phyloP scores from a whole-genome alignment of 768 basidiomycete species.

The Mycena indigotica region DNA sequence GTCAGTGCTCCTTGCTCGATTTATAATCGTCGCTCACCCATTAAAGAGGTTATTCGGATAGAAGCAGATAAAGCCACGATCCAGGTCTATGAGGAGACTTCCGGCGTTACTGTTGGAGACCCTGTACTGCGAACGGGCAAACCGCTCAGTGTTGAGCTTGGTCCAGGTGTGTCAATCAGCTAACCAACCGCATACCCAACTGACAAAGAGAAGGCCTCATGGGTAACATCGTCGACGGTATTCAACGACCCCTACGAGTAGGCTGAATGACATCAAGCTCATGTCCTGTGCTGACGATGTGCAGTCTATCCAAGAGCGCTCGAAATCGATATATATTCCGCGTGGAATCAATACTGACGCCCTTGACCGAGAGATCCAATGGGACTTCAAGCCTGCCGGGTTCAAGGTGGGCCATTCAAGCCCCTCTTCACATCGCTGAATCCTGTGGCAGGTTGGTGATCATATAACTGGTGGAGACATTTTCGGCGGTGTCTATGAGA shows the following conservation, averaged over 20 bases:
- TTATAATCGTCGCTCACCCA: slow-evolving; percentile 8
- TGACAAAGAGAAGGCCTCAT: slow-evolving; percentile 70
- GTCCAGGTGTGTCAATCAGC: slow-evolving; percentile 69
- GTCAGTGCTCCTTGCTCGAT: slow-evolving; percentile 44
- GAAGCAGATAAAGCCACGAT: slow-evolving; percentile 98
- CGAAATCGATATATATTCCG: slow-evolving; percentile 99
- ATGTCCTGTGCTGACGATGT: slow-evolving; percentile 13
- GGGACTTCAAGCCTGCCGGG: slow-evolving; percentile 90
- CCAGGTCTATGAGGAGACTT: slow-evolving; percentile 99
- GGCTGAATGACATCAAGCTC: slow-evolving; percentile 27
- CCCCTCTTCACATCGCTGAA: slow-evolving; percentile 13
- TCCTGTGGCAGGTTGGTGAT: slow-evolving; percentile 74
- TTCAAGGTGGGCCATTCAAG: slow-evolving; percentile 60
- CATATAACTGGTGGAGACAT: slow-evolving; percentile 97
- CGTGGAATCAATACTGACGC: slow-evolving; percentile 98
- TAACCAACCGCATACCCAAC: too few species aligned
- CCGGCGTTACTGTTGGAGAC: slow-evolving; percentile 98
- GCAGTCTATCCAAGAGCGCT: slow-evolving; percentile 90
- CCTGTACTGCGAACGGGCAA: slow-evolving; percentile 97
- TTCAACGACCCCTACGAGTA: slow-evolving; percentile 89
- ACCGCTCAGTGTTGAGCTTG: slow-evolving; percentile 95
- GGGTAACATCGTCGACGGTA: slow-evolving; percentile 99
- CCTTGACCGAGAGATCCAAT: slow-evolving; percentile 81
- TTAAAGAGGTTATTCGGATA: slow-evolving; percentile 95
- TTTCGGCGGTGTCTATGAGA: slow-evolving; percentile 94